These are phyloP conservation scores for Didymella arachidicola DNA, from an alignment of 2,329 filamentous ascomycete genomes.

Conservation along the genomic window DNA sequence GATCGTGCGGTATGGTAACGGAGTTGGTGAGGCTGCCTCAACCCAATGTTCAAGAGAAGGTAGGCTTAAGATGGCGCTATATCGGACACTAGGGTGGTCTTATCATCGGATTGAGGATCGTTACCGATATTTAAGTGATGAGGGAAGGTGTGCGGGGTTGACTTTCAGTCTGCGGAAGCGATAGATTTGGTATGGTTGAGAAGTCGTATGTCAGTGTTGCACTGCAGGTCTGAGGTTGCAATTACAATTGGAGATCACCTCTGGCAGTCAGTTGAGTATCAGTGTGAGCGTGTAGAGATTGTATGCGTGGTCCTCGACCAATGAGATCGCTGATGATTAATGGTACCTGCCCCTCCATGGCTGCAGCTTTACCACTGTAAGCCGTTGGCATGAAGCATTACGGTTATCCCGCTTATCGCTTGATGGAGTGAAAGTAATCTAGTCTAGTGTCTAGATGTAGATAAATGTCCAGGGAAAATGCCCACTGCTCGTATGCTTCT, in stretches of 20 bases:
- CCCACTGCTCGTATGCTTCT: background rate
- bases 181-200: background rate
- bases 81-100: background rate
- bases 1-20: too few relatives aligned
- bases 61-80: background rate
- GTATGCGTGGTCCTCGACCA: conserved; percentile 28
- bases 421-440: conserved; percentile 8
- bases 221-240: conserved; percentile 29
- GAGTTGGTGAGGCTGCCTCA: background rate
- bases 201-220: conserved; percentile 24
- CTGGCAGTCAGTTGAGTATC: conserved; percentile 1
- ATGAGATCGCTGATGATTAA: conserved; percentile 35
- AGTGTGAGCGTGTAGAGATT: conserved; percentile 18
- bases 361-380: background rate
- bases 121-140: background rate
- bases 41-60: background rate
- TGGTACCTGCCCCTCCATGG: conserved; percentile 5
- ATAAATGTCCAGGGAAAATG: background rate
- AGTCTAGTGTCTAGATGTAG: conserved; percentile 10
- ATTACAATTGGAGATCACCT: background rate
- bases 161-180: background rate
- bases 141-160: conserved; percentile 13
- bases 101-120: background rate
- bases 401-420: background rate
- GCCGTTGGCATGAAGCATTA: background rate